A percentile compares a stretch with the other conserved stretches of the same genome.
These are phyloP conservation scores for Plenodomus tracheiphilus DNA, from an alignment of 2,329 filamentous ascomycete species.

Conservation along the genomic window DNA sequence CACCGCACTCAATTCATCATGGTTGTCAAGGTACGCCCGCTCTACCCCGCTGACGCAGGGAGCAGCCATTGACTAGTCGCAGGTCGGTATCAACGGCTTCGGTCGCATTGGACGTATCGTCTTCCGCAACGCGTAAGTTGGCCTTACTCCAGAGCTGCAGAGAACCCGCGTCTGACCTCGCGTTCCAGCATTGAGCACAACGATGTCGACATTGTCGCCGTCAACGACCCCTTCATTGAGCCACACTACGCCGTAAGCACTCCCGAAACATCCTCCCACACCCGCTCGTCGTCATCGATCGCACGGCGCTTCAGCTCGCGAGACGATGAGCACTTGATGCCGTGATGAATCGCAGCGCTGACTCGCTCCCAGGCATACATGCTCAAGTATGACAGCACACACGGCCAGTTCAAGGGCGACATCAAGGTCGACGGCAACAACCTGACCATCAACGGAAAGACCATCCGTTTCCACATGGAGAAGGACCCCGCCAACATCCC, in stretches of 20 bases:
- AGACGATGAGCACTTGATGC: background rate
- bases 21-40: constrained; percentile 51
- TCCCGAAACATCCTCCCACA: constrained; percentile 5
- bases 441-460: constrained; percentile 92
- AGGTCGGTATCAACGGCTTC: constrained; percentile 99
- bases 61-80: constrained; percentile 28
- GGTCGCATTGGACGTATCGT: constrained; percentile 99
- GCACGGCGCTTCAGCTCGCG: background rate
- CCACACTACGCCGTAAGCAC: constrained; percentile 89
- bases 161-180: background rate
- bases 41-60: constrained; percentile 21
- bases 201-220: constrained; percentile 89
- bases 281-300: background rate
- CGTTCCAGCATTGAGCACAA: constrained; percentile 71
- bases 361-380: constrained; percentile 80
- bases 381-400: constrained; percentile 98
- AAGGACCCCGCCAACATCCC: constrained; percentile 86
- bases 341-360: constrained; percentile 19
- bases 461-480: constrained; percentile 92
- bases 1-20: constrained; percentile 44
- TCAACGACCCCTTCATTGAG: constrained; percentile 99
- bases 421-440: constrained; percentile 72
- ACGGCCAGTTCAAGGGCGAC: constrained; percentile 94
- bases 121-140: constrained; percentile 89
- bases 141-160: background rate